Evolutionary conservation across 371 early-diverging fungal species (phyloP).

Genomic region (Actinomortierella ambigua): DNA sequence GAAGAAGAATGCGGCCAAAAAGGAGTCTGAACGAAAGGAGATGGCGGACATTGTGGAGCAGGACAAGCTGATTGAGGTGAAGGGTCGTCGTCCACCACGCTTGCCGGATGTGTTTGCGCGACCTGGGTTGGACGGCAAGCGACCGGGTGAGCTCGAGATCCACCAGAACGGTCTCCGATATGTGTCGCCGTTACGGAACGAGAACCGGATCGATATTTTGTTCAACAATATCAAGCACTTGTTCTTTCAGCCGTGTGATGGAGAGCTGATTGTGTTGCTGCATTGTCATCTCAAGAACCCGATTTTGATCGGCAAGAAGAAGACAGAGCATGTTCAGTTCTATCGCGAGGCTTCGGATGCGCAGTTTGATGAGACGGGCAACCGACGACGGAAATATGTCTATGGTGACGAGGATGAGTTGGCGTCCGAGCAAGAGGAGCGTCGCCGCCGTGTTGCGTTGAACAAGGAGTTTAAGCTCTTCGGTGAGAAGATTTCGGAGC

Average conservation of each 20-base stretch:
- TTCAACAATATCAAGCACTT: conserved; percentile 98
- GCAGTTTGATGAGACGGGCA: conserved; percentile 97
- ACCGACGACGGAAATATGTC: conserved; percentile 87
- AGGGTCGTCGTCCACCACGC: conserved; percentile 78
- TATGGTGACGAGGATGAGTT: conserved; percentile 98
- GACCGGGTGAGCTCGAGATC: conserved; percentile 94
- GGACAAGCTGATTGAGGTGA: conserved; percentile 82
- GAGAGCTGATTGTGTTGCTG: conserved; percentile 93
- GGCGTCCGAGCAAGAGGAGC: conserved; percentile 94
- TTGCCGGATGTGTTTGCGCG: conserved; percentile 90
- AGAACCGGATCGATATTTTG: conserved; percentile 88
- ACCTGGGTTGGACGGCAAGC: conserved; percentile 86
- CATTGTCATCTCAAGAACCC: conserved; percentile 98
- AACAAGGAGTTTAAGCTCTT: conserved; percentile 97
- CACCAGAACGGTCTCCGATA: conserved; percentile 95
- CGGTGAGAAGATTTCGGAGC: conserved; percentile 90
- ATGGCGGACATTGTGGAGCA: conserved; percentile 97
- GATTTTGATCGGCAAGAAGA: conserved; percentile 97
- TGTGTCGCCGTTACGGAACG: conserved; percentile 77
- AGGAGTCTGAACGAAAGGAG: conserved; percentile 91
- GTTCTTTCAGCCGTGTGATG: conserved; percentile 98
- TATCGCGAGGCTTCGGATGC: conserved; percentile 97
- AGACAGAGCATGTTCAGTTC: conserved; percentile 99
- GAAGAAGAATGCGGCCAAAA: conserved; percentile 88
- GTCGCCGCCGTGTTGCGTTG: conserved; percentile 81